Percentiles rank a stretch among this genome's conserved stretches.
Conservation (phyloP, 2,329 filamentous ascomycete genomes). For the Trichoderma atrobrunneum region DNA sequence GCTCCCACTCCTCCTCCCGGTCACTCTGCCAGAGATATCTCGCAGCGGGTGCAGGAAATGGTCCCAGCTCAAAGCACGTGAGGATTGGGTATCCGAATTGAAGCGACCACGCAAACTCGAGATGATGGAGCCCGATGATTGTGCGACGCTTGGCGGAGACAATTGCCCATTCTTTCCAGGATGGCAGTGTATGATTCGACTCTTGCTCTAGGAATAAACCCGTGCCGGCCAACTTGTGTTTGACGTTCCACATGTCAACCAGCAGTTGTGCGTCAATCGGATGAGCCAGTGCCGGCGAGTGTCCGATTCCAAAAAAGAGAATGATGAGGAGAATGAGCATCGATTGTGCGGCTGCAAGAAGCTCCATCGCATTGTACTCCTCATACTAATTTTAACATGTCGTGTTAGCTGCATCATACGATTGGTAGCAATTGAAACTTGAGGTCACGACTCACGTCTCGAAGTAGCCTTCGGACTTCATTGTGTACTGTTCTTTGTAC, state of each 20-base stretch:
- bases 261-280: not conserved
- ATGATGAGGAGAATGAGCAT: not conserved
- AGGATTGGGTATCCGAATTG: not conserved
- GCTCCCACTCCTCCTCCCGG: not conserved
- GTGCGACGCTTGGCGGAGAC: not conserved
- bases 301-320: not conserved
- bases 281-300: not conserved
- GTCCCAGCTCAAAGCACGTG: not conserved
- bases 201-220: not conserved
- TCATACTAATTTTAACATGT: not conserved
- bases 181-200: not conserved
- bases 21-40: not conserved
- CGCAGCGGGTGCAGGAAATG: not conserved
- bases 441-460: not conserved
- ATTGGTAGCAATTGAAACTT: too few species aligned
- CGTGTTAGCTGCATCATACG: not conserved
- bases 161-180: not conserved
- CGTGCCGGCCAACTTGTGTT: not conserved
- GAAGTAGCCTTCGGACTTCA: not conserved
- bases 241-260: not conserved
- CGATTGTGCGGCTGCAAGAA: not conserved
- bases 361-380: not conserved
- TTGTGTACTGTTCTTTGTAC: not conserved
- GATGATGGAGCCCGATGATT: not conserved
- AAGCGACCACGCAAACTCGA: not conserved